These are phyloP conservation scores for Diaporthe nobilis DNA, from an alignment of 2,329 filamentous ascomycete genomes.

Conservation along the genomic window DNA sequence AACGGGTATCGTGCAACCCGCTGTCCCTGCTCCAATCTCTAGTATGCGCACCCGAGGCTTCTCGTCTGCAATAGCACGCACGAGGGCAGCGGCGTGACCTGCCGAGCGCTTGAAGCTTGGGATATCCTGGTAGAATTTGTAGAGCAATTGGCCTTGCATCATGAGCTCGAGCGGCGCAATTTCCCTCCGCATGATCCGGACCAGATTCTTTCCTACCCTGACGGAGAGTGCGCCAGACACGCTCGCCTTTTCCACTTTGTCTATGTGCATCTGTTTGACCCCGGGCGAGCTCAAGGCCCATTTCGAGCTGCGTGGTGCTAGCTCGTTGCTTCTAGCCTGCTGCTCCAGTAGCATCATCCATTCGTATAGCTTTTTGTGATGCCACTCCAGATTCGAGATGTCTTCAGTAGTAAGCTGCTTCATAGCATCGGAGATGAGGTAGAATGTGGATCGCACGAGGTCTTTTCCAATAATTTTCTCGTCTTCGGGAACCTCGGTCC, in stretches of 20 bases:
- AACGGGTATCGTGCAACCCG: not conserved
- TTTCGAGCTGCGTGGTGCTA: constrained; percentile 1
- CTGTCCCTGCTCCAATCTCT: constrained; percentile 21
- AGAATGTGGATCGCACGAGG: constrained; percentile 35
- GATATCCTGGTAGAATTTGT: constrained; percentile 47
- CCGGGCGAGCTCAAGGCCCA: not conserved
- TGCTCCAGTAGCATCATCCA: constrained; percentile 11
- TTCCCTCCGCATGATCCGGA: constrained; percentile 51
- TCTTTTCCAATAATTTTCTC: constrained; percentile 13
- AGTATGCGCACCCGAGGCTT: constrained; percentile 11
- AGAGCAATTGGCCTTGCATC: constrained; percentile 51
- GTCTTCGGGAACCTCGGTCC: not conserved
- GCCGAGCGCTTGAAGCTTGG: constrained; percentile 44
- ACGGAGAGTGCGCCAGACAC: constrained; percentile 49
- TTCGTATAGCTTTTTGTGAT: not conserved
- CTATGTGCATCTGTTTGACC: not conserved
- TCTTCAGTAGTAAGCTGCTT: not conserved
- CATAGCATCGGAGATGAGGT: constrained; percentile 17
- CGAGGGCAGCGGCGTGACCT: not conserved
- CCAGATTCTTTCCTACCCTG: constrained; percentile 49
- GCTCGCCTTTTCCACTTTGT: constrained; percentile 41
- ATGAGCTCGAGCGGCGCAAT: constrained; percentile 53
- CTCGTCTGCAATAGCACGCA: not conserved
- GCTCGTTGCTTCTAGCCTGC: not conserved
- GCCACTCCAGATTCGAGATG: not conserved